Evolutionary conservation across 768 basidiomycete genomes (phyloP).

Genomic region (Sporobolomyces pararoseus): DNA sequence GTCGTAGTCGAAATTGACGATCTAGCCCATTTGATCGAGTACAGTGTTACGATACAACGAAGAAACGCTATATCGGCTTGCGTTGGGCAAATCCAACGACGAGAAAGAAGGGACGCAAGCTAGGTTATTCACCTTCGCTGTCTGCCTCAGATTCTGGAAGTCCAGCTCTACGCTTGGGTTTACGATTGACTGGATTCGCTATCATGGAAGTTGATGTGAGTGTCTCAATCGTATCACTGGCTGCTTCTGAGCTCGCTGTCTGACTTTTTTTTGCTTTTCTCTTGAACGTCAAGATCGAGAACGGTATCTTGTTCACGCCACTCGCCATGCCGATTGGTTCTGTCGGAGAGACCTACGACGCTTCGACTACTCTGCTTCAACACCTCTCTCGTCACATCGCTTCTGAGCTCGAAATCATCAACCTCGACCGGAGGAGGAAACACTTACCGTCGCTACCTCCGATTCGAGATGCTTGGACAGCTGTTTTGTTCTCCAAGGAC

Average conservation of each 20-base stretch:
- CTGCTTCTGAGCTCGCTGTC: background rate
- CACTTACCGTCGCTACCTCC: background rate
- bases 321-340: slow-evolving; percentile 15
- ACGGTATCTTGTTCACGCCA: slow-evolving; percentile 1
- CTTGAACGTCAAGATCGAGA: background rate
- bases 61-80: slow-evolving; percentile 4
- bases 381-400: background rate
- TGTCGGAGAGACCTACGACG: slow-evolving; percentile 15
- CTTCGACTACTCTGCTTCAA: slow-evolving; percentile 6
- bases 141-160: too few relatives aligned
- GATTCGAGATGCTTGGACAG: slow-evolving; percentile 9
- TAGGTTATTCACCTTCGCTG: too few relatives aligned
- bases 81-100: background rate
- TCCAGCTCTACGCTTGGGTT: background rate
- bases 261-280: background rate
- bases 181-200: slow-evolving; percentile 3
- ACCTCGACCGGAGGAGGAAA: background rate
- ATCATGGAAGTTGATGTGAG: slow-evolving; percentile 16
- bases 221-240: background rate
- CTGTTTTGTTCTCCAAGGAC: slow-evolving; percentile 13
- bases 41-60: background rate
- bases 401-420: background rate
- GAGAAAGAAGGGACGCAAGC: slow-evolving; percentile 9
- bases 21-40: too few relatives aligned
- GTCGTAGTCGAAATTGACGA: too few relatives aligned